Conservation (phyloP, 2,329 filamentous ascomycete species). For the Colletotrichum eremochloae region DNA sequence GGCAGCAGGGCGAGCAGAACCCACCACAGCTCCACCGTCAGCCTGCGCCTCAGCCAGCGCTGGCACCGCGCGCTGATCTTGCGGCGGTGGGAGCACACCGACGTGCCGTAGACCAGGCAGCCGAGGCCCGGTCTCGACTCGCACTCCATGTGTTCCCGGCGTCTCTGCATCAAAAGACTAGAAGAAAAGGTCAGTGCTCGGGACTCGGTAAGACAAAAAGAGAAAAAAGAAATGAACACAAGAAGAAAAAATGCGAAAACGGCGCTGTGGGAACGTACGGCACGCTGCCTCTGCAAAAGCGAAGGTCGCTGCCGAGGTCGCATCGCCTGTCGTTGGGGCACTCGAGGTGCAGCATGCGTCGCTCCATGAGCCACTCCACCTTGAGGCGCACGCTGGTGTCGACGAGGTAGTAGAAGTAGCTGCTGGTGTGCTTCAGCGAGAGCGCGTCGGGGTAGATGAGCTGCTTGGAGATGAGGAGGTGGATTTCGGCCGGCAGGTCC, state of each 20-base stretch:
- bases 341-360: conserved; percentile 73
- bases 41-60: conserved; percentile 58
- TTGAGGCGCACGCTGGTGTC: conserved; percentile 76
- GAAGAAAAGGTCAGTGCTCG: not conserved
- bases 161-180: conserved; percentile 70
- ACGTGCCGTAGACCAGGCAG: conserved; percentile 67
- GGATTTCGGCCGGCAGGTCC: conserved; percentile 75
- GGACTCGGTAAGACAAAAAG: too few species aligned
- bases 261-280: conserved; percentile 55
- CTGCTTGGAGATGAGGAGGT: conserved; percentile 70
- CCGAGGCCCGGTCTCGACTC: conserved; percentile 69
- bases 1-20: conserved; percentile 59
- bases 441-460: conserved; percentile 79
- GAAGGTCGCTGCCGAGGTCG: conserved; percentile 69
- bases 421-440: conserved; percentile 75
- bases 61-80: conserved; percentile 60
- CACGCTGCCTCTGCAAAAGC: conserved; percentile 72
- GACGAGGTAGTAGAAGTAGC: conserved; percentile 74
- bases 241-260: not conserved
- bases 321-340: conserved; percentile 72
- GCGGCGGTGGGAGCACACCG: conserved; percentile 59
- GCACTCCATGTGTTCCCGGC: conserved; percentile 72
- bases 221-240: not conserved
- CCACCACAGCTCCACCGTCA: conserved; percentile 65
- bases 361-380: conserved; percentile 77